Base-by-base conservation (phyloP, 345 rosid genomes). In the Clarkia xantiana region DNA sequence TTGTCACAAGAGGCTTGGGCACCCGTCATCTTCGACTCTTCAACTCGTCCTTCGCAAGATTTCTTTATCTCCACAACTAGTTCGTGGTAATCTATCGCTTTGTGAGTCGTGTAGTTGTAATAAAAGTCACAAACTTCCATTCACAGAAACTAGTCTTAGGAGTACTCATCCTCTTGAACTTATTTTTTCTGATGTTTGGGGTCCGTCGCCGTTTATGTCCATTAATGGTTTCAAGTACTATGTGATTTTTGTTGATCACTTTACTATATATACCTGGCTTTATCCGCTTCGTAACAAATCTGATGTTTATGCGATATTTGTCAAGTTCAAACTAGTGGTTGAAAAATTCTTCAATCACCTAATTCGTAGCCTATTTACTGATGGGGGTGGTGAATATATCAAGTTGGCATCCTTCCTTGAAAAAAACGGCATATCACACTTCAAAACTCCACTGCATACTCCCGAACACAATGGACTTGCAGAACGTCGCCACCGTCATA, bases 191-290 rank as follows among this genome's bases (percentile, higher is more conserved):
- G 47, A 57, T 57, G 62, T 57, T 11, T 49, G 48, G 49, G 42
- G 40, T 1, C 49, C 62, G n/a, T n/a, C n/a, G n/a, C 3, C 42
- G 0, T 12, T 22, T 40, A 0, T 3, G 0, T 57, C 48, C 0
- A 1, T 10, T 57, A 23, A 49, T 19, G 14, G 12, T 17, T 49
- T 48, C 9, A 42, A 43, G 14, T 54, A 54, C 42, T 54, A 45
- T 46, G 41, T 36, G 6, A 46, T 47, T 3, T 56, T 56, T 45
- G 42, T 56, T 45, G 49, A 56, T 11, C 60, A 56, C 18, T 56
- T 45, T 17, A 45, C 50, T 1, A 11, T 13, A 19, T 59, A 52
- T 36, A 45, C 38, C 1, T 51, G 57, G 51, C 25, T 44, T 42
- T 59, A 51, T 51, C 51, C 63, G 0, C 22, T 59, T 1, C 8